Evolutionary conservation across 2,329 filamentous ascomycete species (phyloP), one percentile per base, ranked within the genome.

Genomic region (Bipolaris bicolor): DNA sequence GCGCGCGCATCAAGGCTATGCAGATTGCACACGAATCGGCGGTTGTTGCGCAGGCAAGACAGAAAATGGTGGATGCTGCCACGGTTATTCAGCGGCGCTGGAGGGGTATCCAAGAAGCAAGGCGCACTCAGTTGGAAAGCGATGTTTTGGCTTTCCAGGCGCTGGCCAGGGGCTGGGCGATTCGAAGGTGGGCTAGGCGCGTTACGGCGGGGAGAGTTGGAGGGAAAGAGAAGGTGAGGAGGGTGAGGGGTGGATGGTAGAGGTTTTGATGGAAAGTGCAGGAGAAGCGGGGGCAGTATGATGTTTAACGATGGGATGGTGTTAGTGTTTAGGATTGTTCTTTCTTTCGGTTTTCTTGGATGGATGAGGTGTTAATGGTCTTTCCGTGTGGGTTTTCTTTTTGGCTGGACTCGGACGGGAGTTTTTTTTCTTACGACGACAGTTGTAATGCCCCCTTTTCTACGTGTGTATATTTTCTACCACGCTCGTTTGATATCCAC

Each of bases 1-100:
- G 67, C 6, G 67, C 69, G 37, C 76, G 79, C 6, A 68, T 81
- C 18, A 61, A 65, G 3, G 64, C 79, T 7, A 71, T 81, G 66
- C 70, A 72, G 11, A 52, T 83, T 11, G 82, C 81, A 16, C 66
- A 76, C 34, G 75, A 82, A 11, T 84, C 82, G 60, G 79, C 79
- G 1, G 70, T 66, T 1, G 79, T 84, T 1, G 82, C 83, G 22
- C 74, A 77, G 57, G 75, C 77, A 5, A 66, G 79, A 29, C 74
- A 81, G 44, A 65, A 72, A 36, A 64, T 84, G 11, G 66, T 77
- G 4, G 52, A 62, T 36, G 80, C 78, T 59, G 71, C 80, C 60
- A 76, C 78, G 58, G 54, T 76, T 15, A 64, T 83, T 31, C 81
- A 83, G 67, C 64, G 77, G 39, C 69, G 72, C 6, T 83, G 81